Evolutionary conservation across 306 rosid species (phyloP).

Genomic region (Dicorynia guianensis): DNA sequence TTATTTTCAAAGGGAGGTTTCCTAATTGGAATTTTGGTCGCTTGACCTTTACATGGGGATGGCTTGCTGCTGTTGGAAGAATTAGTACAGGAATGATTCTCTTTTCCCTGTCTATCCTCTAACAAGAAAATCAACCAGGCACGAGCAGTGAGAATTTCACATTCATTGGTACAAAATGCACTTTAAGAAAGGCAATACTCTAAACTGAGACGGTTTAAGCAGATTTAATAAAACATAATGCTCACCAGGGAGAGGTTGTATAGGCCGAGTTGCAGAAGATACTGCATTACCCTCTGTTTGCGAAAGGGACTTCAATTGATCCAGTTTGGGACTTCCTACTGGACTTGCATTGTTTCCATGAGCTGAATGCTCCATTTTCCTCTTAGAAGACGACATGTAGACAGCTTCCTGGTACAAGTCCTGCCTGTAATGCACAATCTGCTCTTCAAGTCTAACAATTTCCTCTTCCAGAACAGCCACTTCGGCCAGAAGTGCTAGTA

Average conservation of each 20-base stretch:
- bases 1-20: constrained; percentile 51
- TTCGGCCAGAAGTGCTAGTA: constrained; percentile 87
- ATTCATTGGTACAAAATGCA: constrained; percentile 4
- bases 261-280: constrained; percentile 30
- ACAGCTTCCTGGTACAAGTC: constrained; percentile 92
- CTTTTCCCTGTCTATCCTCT: constrained; percentile 77
- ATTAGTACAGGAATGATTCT: constrained; percentile 57
- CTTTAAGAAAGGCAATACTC: constrained; percentile 7
- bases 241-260: constrained; percentile 55
- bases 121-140: constrained; percentile 35
- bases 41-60: constrained; percentile 39
- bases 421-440: constrained; percentile 82
- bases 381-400: constrained; percentile 73
- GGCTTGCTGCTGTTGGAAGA: constrained; percentile 52
- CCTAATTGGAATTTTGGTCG: constrained; percentile 50
- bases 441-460: constrained; percentile 88
- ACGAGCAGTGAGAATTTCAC: constrained; percentile 33
- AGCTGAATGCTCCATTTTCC: constrained; percentile 54
- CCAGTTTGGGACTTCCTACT: constrained; percentile 50
- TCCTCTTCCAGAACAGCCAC: constrained; percentile 99
- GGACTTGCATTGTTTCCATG: constrained; percentile 43
- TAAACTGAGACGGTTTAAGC: constrained; percentile 6
- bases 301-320: constrained; percentile 51
- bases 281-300: constrained; percentile 45
- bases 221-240: constrained; percentile 24